Base-by-base conservation (phyloP, 177 flowering plant species). In the Vitis hybrid region DNA sequence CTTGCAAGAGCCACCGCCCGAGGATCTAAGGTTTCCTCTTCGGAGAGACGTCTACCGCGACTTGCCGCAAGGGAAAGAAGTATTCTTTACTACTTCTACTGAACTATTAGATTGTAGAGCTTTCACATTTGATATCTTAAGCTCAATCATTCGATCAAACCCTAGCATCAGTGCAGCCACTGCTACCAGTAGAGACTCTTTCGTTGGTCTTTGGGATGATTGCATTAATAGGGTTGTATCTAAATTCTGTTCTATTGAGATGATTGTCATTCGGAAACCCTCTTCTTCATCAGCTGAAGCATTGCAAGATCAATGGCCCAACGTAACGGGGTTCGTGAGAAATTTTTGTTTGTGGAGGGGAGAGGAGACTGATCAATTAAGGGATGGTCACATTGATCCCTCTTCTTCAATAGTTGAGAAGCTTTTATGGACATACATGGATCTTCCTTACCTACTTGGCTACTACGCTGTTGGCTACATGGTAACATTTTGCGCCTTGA, bases 271-370 rank as follows among this genome's bases (percentile, higher is more conserved):
- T 4, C 80, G 95, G 9, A 90, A 87, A 70, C 81, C 87, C 19
- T 65, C 74, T 0, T 21, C 74, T 4, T 52, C 79, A 1, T 4
- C 71, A 1, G 70, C 64, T 0, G 78, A 77, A 2, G 32, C 66
- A 5, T 55, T 82, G 48, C 88, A 81, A 57, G 89, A 85, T 80
- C 81, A 80, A 49, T 90, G 95, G 95, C 95, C 92, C 4, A 87
- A 88, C 49, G 72, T 88, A 6, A 84, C 89, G 0, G 95, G 88
- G 4, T 88, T 90, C 27, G 78, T 87, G 19, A 76, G 76, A 48
- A 83, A 82, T 15, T 77, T 88, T 2, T 87, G 95, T 54, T 69
- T 90, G 62, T 90, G 95, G 95, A 83, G 95, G 76, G 92, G 92
- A 11, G 95, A 90, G 54, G 95, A 90, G 66, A 70, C 76, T 6